These are phyloP conservation scores for Ophiosphaerella korrae DNA, from an alignment of 2,329 filamentous ascomycete genomes.

Conservation along the genomic window DNA sequence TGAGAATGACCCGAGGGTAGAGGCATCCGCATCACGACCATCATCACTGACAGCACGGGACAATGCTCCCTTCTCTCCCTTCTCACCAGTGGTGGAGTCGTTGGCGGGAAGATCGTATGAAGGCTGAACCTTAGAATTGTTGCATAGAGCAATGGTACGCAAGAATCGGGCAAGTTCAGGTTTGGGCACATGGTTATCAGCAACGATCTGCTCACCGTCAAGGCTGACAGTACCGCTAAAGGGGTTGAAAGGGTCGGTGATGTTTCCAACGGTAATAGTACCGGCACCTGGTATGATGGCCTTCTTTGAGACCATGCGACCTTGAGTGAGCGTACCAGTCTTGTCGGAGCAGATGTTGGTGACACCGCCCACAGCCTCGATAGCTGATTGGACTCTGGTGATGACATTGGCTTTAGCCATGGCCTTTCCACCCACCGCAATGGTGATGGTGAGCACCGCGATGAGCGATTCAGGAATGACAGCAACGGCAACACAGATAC, in stretches of 20 bases:
- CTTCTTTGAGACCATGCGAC: constrained; percentile 48
- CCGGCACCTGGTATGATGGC: constrained; percentile 45
- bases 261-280: constrained; percentile 39
- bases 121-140: constrained; percentile 44
- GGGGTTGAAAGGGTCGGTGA: constrained; percentile 44
- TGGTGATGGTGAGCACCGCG: constrained; percentile 70
- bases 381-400: constrained; percentile 46
- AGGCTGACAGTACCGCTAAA: constrained; percentile 40
- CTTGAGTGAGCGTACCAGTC: constrained; percentile 49
- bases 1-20: constrained; percentile 38
- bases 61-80: constrained; percentile 53
- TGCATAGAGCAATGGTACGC: constrained; percentile 47
- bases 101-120: constrained; percentile 13
- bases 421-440: constrained; percentile 53
- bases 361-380: constrained; percentile 50
- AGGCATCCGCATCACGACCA: constrained; percentile 39
- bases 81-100: constrained; percentile 33
- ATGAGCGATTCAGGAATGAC: constrained; percentile 61
- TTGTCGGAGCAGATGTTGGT: constrained; percentile 51
- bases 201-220: constrained; percentile 31
- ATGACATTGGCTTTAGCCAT: constrained; percentile 51
- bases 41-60: constrained; percentile 32
- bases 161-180: constrained; percentile 36
- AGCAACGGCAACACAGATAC: constrained; percentile 54
- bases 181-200: constrained; percentile 30